These are phyloP conservation scores for Sporormia fimetaria DNA, from an alignment of 495 filamentous ascomycete species.

Conservation along the genomic window DNA sequence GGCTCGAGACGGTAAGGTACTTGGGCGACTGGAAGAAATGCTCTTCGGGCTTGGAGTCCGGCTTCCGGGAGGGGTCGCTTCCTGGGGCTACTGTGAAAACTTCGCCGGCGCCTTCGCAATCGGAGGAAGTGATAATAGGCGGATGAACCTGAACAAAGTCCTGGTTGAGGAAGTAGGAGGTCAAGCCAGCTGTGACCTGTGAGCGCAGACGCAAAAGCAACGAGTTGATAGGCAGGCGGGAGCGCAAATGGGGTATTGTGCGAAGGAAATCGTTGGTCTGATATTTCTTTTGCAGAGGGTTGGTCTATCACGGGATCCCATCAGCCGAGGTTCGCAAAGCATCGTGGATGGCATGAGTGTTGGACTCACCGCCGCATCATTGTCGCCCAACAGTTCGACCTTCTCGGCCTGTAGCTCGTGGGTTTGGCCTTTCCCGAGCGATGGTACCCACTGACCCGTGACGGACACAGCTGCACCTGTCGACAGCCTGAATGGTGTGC, in stretches of 20 bases:
- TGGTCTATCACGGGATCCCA: conserved; percentile 46
- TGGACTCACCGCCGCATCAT: conserved; percentile 62
- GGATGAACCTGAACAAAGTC: conserved; percentile 81
- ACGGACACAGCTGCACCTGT: conserved; percentile 71
- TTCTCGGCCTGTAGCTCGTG: conserved; percentile 66
- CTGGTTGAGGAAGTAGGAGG: conserved; percentile 54
- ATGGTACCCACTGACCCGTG: conserved; percentile 66
- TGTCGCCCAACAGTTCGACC: conserved; percentile 59
- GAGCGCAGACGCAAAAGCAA: conserved; percentile 76
- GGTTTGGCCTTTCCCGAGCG: conserved; percentile 57
- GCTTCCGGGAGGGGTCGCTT: conserved; percentile 2
- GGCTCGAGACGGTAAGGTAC: conserved; percentile 90
- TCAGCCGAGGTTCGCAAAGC: conserved; percentile 21
- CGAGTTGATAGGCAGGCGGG: conserved; percentile 71
- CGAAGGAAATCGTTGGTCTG: conserved; percentile 82
- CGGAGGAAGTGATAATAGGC: conserved; percentile 89
- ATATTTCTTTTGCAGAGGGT: conserved; percentile 89
- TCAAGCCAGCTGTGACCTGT: conserved; percentile 58
- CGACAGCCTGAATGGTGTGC: conserved; percentile 46
- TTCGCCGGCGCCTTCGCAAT: conserved; percentile 94
- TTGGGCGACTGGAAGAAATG: conserved; percentile 79
- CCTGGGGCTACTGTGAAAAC: conserved; percentile 60
- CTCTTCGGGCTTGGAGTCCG: conserved; percentile 27
- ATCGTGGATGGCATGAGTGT: not conserved
- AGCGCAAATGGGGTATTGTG: conserved; percentile 76